Conservation (phyloP, 306 rosid genomes). For the Prosopis cineraria region DNA sequence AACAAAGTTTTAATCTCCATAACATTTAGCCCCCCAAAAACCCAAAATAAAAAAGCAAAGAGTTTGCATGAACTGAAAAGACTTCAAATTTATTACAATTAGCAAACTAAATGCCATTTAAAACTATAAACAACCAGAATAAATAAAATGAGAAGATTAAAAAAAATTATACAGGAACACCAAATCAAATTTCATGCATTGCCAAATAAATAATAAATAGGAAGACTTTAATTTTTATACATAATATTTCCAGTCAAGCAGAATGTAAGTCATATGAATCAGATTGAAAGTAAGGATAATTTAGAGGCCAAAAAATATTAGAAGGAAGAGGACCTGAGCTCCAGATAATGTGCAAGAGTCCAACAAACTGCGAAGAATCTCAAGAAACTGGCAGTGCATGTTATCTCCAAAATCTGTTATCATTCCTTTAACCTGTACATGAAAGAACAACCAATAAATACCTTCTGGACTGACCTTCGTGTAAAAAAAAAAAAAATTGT, state of each 20-base stretch:
- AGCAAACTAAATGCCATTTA: not conserved
- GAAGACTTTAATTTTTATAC: not conserved
- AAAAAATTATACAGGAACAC: not conserved
- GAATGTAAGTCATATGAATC: not conserved
- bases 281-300: constrained; percentile 6
- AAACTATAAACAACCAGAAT: not conserved
- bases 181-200: not conserved
- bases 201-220: not conserved
- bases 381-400: constrained; percentile 97
- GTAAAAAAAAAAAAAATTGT: not conserved
- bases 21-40: not conserved
- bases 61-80: not conserved
- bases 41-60: not conserved
- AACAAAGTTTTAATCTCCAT: not conserved
- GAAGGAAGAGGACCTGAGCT: constrained; percentile 62
- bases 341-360: constrained; percentile 88
- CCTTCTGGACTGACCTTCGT: not conserved
- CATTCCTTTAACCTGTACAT: constrained; percentile 80
- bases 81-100: not conserved
- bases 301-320: constrained; percentile 3
- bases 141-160: not conserved
- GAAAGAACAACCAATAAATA: constrained; percentile 1
- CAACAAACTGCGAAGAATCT: constrained; percentile 86
- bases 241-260: not conserved
- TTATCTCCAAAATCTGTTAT: constrained; percentile 89